These are phyloP conservation scores for Sugiyamaella chiloensis DNA, from an alignment of 805 yeast genomes.

Conservation along the genomic window DNA sequence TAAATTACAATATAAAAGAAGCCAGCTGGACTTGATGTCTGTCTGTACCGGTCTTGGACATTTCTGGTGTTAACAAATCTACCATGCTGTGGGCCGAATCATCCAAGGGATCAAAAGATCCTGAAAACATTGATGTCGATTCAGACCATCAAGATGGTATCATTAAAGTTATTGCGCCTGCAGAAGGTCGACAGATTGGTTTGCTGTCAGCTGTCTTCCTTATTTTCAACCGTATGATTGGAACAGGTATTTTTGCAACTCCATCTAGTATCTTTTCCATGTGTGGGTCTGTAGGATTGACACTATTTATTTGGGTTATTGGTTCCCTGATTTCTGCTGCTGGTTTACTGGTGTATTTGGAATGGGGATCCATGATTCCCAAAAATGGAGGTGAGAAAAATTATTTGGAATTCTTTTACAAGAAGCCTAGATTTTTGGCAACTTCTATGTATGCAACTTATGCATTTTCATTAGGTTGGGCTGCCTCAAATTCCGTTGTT, in stretches of 20 bases:
- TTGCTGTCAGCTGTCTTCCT: conserved; percentile 59
- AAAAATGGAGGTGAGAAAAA: conserved; percentile 86
- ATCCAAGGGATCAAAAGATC: background rate
- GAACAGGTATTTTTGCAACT: conserved; percentile 74
- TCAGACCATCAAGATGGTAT: conserved; percentile 1
- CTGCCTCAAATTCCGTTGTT: conserved; percentile 77
- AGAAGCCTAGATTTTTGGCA: conserved; percentile 64
- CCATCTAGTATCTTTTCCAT: conserved; percentile 54
- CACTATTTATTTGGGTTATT: conserved; percentile 69
- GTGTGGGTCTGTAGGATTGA: conserved; percentile 69
- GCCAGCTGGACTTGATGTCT: no score
- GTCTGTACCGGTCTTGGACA: background rate
- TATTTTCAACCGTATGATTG: conserved; percentile 66
- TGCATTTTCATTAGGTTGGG: conserved; percentile 77
- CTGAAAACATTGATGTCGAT: background rate
- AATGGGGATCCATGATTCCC: conserved; percentile 73
- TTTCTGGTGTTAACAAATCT: no score
- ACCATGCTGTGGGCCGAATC: background rate
- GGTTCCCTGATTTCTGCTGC: conserved; percentile 67
- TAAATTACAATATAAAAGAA: no score
- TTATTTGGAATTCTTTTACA: conserved; percentile 68
- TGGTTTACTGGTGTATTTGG: conserved; percentile 70
- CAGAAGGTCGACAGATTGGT: conserved; percentile 37
- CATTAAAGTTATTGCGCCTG: conserved; percentile 9
- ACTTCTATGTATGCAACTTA: conserved; percentile 67